phyloP scores from a whole-genome alignment of 768 basidiomycete species.

The Psilocybe cyanescens region DNA sequence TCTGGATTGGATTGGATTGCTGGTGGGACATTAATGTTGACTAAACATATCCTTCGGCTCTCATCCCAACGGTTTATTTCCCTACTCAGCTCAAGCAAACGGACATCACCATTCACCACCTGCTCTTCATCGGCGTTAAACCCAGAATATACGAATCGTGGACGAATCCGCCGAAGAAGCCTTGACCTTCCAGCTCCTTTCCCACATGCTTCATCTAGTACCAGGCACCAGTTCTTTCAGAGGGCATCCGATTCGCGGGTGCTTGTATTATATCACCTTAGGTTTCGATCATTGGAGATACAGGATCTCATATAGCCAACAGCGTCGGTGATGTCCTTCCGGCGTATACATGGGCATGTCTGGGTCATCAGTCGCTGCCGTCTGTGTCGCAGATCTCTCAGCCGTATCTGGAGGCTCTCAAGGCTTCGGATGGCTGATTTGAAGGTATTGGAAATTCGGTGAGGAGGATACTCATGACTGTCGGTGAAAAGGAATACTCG shows the following conservation, averaged over 20 bases:
- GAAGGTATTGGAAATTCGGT: conserved; percentile 28
- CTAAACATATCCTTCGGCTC: conserved; percentile 17
- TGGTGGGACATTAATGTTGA: too few relatives aligned
- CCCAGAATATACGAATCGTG: conserved; percentile 30
- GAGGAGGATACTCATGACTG: conserved; percentile 36
- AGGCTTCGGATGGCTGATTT: conserved; percentile 36
- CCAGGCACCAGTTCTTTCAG: conserved; percentile 12
- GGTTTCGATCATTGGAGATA: conserved; percentile 10
- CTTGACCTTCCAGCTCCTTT: conserved; percentile 33
- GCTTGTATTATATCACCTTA: conserved; percentile 36
- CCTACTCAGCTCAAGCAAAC: conserved; percentile 34
- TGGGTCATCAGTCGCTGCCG: conserved; percentile 19
- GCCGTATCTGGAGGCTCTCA: conserved; percentile 31
- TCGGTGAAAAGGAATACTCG: conserved; percentile 38
- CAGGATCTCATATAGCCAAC: conserved; percentile 27
- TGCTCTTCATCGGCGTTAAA: conserved; percentile 25
- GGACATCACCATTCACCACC: conserved; percentile 29
- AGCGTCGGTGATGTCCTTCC: conserved; percentile 26
- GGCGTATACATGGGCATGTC: conserved; percentile 9
- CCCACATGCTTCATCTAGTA: conserved; percentile 35
- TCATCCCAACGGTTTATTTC: conserved; percentile 32
- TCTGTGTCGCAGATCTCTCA: conserved; percentile 18
- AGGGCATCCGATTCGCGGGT: conserved; percentile 25
- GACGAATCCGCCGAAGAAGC: conserved; percentile 41
- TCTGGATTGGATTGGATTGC: too few relatives aligned